Conservation (phyloP, 2,329 filamentous ascomycete species). For the Microsporum ferrugineum region DNA sequence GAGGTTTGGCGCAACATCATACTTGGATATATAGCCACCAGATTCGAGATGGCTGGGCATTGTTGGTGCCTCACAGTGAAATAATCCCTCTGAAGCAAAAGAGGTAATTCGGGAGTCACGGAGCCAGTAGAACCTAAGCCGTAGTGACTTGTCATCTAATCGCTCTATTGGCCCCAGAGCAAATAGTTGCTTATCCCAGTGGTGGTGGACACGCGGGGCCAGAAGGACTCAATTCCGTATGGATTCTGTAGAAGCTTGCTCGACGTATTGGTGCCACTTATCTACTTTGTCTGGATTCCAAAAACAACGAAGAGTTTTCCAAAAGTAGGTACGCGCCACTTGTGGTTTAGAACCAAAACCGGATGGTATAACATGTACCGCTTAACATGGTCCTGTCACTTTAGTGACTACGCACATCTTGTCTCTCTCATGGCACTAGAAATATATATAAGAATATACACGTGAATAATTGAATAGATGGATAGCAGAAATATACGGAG, state of each 20-base stretch:
- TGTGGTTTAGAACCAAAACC: not conserved
- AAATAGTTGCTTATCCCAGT: conserved; percentile 5
- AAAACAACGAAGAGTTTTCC: not conserved
- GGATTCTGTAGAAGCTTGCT: not conserved
- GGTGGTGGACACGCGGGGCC: conserved; percentile 1
- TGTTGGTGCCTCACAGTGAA: not conserved
- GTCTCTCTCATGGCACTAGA: not conserved
- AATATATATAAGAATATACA: not conserved
- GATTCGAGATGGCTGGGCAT: not conserved
- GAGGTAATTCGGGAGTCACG: not conserved
- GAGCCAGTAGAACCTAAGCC: conserved; percentile 1
- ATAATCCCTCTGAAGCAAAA: not conserved
- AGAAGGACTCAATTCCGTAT: not conserved
- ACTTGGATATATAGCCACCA: not conserved
- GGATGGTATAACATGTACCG: not conserved
- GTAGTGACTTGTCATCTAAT: not conserved
- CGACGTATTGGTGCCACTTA: not conserved
- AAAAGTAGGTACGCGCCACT: not conserved
- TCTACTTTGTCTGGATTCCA: not conserved
- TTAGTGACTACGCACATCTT: conserved; percentile 1
- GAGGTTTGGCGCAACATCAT: not conserved
- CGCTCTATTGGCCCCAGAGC: conserved; percentile 2
- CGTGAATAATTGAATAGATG: no score
- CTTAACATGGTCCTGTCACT: not conserved
- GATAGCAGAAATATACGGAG: no score